Evolutionary conservation across 179 eudicot species (phyloP).

Genomic region (Amaranthus tricolor): DNA sequence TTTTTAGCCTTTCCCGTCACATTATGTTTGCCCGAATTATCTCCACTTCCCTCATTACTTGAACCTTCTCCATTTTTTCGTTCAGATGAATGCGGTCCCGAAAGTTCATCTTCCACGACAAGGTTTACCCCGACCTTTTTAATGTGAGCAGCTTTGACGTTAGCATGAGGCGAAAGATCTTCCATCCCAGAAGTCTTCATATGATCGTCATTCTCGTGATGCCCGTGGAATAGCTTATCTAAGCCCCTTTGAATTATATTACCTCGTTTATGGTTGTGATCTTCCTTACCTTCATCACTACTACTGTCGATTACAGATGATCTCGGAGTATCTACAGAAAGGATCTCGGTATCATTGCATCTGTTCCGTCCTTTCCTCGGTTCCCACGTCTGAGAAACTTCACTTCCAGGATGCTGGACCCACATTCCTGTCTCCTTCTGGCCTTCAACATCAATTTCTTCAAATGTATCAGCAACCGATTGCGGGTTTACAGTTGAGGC

Average conservation of each 20-base stretch:
- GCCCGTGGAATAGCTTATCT: conserved; percentile 49
- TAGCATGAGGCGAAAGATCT: conserved; percentile 44
- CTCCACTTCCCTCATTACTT: conserved; percentile 38
- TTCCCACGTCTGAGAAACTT: conserved; percentile 69
- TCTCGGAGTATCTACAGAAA: conserved; percentile 25
- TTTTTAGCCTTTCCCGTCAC: conserved; percentile 46
- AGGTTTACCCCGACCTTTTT: conserved; percentile 44
- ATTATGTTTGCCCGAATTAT: conserved; percentile 33
- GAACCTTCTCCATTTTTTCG: conserved; percentile 28
- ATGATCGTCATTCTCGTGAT: conserved; percentile 34
- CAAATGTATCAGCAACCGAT: conserved; percentile 53
- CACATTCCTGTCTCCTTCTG: conserved; percentile 77
- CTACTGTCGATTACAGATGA: conserved; percentile 44
- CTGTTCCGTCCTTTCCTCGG: conserved; percentile 69
- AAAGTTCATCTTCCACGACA: conserved; percentile 43
- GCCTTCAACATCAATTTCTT: conserved; percentile 68
- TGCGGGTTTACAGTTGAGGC: conserved; percentile 27
- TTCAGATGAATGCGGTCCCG: conserved; percentile 24
- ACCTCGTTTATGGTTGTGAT: conserved; percentile 23
- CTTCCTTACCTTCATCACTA: conserved; percentile 53
- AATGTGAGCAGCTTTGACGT: conserved; percentile 33
- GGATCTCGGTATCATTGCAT: conserved; percentile 36
- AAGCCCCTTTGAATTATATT: conserved; percentile 53
- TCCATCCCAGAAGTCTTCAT: conserved; percentile 20
- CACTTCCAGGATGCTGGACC: conserved; percentile 87